Evolutionary conservation across 2,329 filamentous ascomycete genomes (phyloP).

Genomic region (Trichothecium roseum): DNA sequence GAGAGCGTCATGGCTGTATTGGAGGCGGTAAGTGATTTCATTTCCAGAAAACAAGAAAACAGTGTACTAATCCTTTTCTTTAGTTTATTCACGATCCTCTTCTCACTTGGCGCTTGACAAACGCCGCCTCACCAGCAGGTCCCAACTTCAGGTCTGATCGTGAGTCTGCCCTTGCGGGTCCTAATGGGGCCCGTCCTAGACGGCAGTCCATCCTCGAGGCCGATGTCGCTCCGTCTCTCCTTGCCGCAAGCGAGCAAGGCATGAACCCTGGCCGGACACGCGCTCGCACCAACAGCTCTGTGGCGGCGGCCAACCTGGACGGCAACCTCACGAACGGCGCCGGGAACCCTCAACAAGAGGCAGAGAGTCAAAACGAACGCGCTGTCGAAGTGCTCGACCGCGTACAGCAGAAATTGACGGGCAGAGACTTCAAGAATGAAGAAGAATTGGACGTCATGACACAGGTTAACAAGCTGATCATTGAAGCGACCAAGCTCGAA

Average conservation of each 20-base stretch:
- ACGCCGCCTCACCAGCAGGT: constrained; percentile 49
- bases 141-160: constrained; percentile 57
- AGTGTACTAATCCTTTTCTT: neutral
- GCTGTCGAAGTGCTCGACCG: constrained; percentile 85
- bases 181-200: constrained; percentile 41
- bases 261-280: constrained; percentile 39
- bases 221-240: constrained; percentile 46
- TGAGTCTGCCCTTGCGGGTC: constrained; percentile 40
- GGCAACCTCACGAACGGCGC: constrained; percentile 6
- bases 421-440: constrained; percentile 76
- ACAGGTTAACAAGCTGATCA: constrained; percentile 90
- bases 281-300: constrained; percentile 50
- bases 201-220: constrained; percentile 61
- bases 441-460: constrained; percentile 77
- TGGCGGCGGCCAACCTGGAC: constrained; percentile 22
- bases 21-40: constrained; percentile 66
- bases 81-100: constrained; percentile 99
- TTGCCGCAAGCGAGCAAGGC: constrained; percentile 33
- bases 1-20: constrained; percentile 97
- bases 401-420: constrained; percentile 92
- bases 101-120: constrained; percentile 85
- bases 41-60: neutral
- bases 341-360: constrained; percentile 24
- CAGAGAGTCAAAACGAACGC: constrained; percentile 84
- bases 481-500: constrained; percentile 92